phyloP scores from a whole-genome alignment of 2,329 filamentous ascomycete genomes.

The Massarina eburnea region DNA sequence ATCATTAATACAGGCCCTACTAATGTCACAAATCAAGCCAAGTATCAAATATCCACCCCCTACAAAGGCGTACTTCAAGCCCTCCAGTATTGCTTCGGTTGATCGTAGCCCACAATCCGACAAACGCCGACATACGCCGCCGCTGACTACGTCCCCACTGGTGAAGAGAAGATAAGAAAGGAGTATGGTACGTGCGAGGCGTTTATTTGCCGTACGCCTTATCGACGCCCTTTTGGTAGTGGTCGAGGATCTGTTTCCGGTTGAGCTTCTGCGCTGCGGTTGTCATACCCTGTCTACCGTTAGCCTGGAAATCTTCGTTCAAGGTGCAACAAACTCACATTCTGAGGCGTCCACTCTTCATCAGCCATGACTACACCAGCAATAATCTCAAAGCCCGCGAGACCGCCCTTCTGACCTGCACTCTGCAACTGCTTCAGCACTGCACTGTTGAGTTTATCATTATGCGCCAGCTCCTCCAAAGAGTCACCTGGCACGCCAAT shows the following conservation, averaged over 20 bases:
- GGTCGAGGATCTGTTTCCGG: conserved; percentile 52
- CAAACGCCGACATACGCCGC: background rate
- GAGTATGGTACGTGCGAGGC: background rate
- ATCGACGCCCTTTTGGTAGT: conserved; percentile 55
- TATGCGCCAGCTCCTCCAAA: conserved; percentile 68
- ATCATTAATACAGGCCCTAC: no score
- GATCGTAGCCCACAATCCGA: background rate
- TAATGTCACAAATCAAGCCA: no score
- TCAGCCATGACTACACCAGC: conserved; percentile 76
- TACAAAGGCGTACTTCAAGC: no score
- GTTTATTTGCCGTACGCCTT: conserved; percentile 44
- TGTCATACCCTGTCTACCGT: conserved; percentile 46
- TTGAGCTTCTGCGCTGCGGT: conserved; percentile 58
- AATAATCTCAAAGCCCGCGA: conserved; percentile 73
- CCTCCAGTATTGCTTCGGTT: no score
- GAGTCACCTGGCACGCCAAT: conserved; percentile 65
- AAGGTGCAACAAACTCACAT: conserved; percentile 62
- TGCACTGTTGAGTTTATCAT: conserved; percentile 64
- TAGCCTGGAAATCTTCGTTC: conserved; percentile 13
- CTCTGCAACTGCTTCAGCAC: conserved; percentile 72
- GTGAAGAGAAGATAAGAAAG: background rate
- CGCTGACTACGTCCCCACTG: background rate
- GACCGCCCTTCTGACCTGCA: conserved; percentile 65
- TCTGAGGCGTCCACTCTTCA: conserved; percentile 85
- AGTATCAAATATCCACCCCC: no score